phyloP scores from a whole-genome alignment of 1,284 basidiomycete genomes.

The Lentinula novae-zelandiae region DNA sequence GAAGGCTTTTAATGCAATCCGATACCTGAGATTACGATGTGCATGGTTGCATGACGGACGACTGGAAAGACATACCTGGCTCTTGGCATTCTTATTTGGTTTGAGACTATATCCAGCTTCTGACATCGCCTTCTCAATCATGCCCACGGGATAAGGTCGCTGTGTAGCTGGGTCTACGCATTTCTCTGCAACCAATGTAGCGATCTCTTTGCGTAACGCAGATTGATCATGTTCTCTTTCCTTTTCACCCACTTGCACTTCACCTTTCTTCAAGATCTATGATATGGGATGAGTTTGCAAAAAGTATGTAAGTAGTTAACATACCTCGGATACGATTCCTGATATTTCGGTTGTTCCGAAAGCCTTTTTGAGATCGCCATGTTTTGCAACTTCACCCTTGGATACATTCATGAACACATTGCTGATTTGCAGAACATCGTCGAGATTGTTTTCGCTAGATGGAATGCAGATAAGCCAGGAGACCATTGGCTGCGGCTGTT shows the following conservation, averaged over 20 bases:
- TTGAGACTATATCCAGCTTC: conserved; percentile 93
- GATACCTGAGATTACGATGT: conserved; percentile 58
- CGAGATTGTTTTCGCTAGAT: conserved; percentile 83
- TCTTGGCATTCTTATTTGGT: conserved; percentile 87
- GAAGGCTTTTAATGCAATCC: conserved; percentile 86
- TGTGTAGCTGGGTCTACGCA: conserved; percentile 92
- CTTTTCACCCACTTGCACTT: conserved; percentile 96
- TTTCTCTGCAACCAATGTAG: conserved; percentile 91
- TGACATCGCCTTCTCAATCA: conserved; percentile 98
- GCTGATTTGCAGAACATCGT: conserved; percentile 96
- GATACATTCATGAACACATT: conserved; percentile 97
- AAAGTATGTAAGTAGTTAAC: neutral
- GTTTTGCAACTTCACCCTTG: conserved; percentile 91
- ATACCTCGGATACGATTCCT: conserved; percentile 82
- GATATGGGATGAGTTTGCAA: neutral
- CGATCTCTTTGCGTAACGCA: conserved; percentile 87
- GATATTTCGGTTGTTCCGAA: conserved; percentile 78
- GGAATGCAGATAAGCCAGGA: neutral
- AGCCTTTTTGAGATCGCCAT: conserved; percentile 86
- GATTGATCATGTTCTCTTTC: conserved; percentile 89
- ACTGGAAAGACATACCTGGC: conserved; percentile 53
- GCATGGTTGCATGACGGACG: neutral
- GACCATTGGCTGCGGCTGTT: neutral
- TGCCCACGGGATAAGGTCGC: conserved; percentile 88
- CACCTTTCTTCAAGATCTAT: conserved; percentile 93